Conservation (phyloP, 1,139 yeast genomes). For the Suhomyces wounanorum region DNA sequence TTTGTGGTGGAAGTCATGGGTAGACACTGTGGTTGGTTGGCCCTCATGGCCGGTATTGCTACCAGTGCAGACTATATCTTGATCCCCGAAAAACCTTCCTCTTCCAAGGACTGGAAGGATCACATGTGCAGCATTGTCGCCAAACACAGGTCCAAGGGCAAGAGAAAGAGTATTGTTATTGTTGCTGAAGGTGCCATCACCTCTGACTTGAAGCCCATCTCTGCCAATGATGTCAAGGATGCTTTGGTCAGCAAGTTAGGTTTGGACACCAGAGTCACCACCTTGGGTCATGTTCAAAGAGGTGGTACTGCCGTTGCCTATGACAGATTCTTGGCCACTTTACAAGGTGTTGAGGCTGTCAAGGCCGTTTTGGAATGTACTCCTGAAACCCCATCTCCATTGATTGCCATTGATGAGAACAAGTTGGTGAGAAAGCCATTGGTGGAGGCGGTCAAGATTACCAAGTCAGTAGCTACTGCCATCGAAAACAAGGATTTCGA, state of each 20-base stretch:
- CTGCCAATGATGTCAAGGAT: conserved; percentile 76
- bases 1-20: conserved; percentile 99
- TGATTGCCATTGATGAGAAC: conserved; percentile 88
- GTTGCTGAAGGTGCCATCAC: conserved; percentile 98
- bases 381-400: conserved; percentile 91
- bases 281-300: conserved; percentile 96
- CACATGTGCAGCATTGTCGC: conserved; percentile 70
- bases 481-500: conserved; percentile 78
- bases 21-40: conserved; percentile 98
- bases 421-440: conserved; percentile 81
- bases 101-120: conserved; percentile 72
- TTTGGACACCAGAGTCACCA: conserved; percentile 90
- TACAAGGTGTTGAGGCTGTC: conserved; percentile 98
- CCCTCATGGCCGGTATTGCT: conserved; percentile 92
- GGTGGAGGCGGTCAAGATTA: conserved; percentile 84
- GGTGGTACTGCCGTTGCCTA: conserved; percentile 97
- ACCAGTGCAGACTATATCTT: conserved; percentile 94
- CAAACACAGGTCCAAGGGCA: conserved; percentile 83
- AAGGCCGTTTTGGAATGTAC: conserved; percentile 86
- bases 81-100: conserved; percentile 77
- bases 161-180: conserved; percentile 91
- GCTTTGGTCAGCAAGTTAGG: conserved; percentile 74
- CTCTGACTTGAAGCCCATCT: conserved; percentile 75
- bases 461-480: conserved; percentile 85
- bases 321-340: conserved; percentile 86